Conservation (phyloP, 2,329 filamentous ascomycete genomes). For the Biscogniauxia sp. region DNA sequence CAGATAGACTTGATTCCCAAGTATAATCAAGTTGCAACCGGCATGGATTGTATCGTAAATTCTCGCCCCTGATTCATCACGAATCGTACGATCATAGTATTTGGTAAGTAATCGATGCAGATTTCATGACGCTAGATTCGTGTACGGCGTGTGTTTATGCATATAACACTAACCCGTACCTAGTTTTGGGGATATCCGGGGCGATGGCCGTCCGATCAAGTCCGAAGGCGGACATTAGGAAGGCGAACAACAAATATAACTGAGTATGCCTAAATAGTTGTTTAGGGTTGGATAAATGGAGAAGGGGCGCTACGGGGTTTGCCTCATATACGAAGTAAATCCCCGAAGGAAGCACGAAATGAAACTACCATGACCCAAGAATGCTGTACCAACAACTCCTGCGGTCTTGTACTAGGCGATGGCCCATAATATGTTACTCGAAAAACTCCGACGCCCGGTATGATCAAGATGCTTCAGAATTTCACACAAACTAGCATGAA, state of each 20-base stretch:
- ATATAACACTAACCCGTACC: background rate
- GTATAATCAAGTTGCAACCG: background rate
- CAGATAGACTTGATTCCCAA: background rate
- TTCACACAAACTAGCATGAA: background rate
- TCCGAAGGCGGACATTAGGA: slow-evolving; percentile 15
- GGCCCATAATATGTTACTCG: background rate
- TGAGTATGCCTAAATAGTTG: slow-evolving; percentile 10
- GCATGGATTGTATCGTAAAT: background rate
- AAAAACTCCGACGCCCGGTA: slow-evolving; percentile 1
- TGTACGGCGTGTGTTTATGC: background rate
- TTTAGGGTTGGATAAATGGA: slow-evolving; percentile 14
- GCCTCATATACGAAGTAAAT: background rate
- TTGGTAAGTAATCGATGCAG: background rate
- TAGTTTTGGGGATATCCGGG: slow-evolving; percentile 20
- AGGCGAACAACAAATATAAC: slow-evolving; percentile 1
- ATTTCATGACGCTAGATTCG: background rate
- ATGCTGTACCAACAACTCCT: background rate
- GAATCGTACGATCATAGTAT: background rate
- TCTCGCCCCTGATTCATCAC: background rate
- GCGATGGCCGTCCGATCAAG: slow-evolving; percentile 17
- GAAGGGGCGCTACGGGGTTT: slow-evolving; percentile 1
- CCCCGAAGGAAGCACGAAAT: background rate
- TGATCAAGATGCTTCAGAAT: background rate
- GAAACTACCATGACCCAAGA: background rate
- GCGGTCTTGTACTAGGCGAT: background rate